Conservation (phyloP, 2,329 filamentous ascomycete species). For the Eurotiales sp. region DNA sequence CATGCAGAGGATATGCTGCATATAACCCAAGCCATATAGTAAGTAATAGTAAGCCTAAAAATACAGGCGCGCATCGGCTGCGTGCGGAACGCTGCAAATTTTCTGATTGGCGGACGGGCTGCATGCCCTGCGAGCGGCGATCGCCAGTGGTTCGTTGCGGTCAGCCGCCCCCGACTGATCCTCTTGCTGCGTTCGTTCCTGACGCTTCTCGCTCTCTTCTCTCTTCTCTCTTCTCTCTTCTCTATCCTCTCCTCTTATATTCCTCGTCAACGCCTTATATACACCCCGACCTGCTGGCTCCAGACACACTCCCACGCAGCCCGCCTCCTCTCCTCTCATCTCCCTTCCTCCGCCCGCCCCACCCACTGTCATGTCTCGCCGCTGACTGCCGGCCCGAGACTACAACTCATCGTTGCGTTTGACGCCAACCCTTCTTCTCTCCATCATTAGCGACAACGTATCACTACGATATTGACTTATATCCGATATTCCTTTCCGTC, state of each 20-base stretch:
- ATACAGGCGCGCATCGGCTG: conserved; percentile 2
- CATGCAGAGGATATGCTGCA: no score
- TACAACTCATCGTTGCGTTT: background rate
- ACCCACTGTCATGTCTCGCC: background rate
- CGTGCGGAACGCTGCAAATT: conserved; percentile 8
- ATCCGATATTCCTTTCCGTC: no score
- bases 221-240: background rate
- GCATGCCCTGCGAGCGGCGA: background rate
- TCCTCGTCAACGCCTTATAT: no score
- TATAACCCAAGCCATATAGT: no score
- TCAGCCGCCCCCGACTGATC: conserved; percentile 5
- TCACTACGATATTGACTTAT: no score
- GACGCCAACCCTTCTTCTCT: background rate
- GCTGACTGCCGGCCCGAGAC: background rate
- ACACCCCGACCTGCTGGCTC: no score
- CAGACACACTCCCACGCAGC: no score
- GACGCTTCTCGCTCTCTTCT: background rate
- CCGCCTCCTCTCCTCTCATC: background rate
- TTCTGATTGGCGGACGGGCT: conserved; percentile 6
- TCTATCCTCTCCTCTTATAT: conserved; percentile 5
- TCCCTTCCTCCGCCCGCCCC: background rate
- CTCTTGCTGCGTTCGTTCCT: background rate
- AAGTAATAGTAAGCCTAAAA: no score
- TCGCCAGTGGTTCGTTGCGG: background rate
- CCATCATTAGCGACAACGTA: background rate